Conservation (phyloP, 192 early-diverging fungal species). For the Allomyces macrogynus region DNA sequence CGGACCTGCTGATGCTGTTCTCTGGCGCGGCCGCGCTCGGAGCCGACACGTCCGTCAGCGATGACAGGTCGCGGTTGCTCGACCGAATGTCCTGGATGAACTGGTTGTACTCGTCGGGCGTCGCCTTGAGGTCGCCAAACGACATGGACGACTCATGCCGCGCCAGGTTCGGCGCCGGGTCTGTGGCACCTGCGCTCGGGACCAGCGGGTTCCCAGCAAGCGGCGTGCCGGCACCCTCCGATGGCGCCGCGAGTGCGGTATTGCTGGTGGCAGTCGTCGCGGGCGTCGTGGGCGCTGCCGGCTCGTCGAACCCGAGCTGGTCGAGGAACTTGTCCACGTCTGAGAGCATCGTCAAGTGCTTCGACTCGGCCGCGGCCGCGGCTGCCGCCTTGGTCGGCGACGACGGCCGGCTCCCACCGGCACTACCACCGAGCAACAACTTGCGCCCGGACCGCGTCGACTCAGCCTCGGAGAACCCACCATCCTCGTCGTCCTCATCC, state of each 20-base stretch:
- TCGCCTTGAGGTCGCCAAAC: no score
- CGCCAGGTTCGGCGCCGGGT: not conserved
- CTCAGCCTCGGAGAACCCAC: not conserved
- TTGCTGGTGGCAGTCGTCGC: not conserved
- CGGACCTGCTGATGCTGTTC: no score
- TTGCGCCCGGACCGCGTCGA: not conserved
- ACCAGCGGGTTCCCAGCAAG: not conserved
- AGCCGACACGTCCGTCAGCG: no score
- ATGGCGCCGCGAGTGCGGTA: not conserved
- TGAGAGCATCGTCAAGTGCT: not conserved
- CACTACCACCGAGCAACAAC: no score
- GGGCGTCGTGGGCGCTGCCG: not conserved
- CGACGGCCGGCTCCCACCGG: not conserved
- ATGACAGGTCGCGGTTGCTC: no score
- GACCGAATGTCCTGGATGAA: no score
- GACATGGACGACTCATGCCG: not conserved
- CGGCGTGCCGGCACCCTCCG: not conserved
- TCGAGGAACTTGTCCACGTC: not conserved
- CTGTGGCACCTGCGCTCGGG: not conserved
- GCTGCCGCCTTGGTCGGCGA: not conserved
- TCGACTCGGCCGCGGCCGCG: not conserved
- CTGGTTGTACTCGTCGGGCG: no score
- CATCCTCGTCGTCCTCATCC: not conserved
- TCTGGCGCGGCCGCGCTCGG: no score
- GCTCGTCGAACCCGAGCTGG: not conserved